Evolutionary conservation across 2,329 filamentous ascomycete genomes (phyloP), one percentile per base, ranked within the genome.

Genomic region (Arthrobotrys entomopaga): DNA sequence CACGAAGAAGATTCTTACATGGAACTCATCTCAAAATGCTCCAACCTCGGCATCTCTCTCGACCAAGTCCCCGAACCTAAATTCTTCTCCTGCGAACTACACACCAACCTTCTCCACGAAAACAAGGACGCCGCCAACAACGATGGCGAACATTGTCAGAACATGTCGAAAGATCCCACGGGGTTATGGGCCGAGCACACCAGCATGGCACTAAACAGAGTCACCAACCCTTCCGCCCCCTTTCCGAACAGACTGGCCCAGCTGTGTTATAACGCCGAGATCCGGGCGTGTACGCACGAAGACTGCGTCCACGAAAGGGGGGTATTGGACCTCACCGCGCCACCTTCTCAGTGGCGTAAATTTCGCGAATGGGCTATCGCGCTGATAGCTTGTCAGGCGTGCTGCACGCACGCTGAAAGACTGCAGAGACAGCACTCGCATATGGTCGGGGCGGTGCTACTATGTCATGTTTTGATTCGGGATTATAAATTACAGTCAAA

Each of bases 361-460:
- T 20, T 50, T 5, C n/a, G 48, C n/a, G n/a, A 50, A 19, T 50
- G 48, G 48, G 20, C 42, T n/a, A 46, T 46, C 2, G 42, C 42
- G 42, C 42, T 46, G 42, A 46, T 46, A n/a, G 42, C 42, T 13
- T 46, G 42, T 19, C 42, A 46, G 42, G 42, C 42, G 16, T 46
- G 42, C 16, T n/a, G 42, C n/a, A 46, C 42, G 5, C 42, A 46
- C 13, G 42, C 15, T n/a, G 15, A 46, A 46, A 46, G 42, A 13
- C 42, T 46, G 42, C 5, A n/a, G 15, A 46, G 42, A 13, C 42
- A n/a, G 13, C 42, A 46, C 16, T n/a, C 42, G 5, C 42, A 46
- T 13, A n/a, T 46, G 42, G 42, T 46, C 15, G 16, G 15, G 6
- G 42, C 42, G 15, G 42, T 19, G 15, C 16, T 46, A n/a, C 15